phyloP scores from a whole-genome alignment of 163 green algal genomes.

The Scenedesmus sp. region DNA sequence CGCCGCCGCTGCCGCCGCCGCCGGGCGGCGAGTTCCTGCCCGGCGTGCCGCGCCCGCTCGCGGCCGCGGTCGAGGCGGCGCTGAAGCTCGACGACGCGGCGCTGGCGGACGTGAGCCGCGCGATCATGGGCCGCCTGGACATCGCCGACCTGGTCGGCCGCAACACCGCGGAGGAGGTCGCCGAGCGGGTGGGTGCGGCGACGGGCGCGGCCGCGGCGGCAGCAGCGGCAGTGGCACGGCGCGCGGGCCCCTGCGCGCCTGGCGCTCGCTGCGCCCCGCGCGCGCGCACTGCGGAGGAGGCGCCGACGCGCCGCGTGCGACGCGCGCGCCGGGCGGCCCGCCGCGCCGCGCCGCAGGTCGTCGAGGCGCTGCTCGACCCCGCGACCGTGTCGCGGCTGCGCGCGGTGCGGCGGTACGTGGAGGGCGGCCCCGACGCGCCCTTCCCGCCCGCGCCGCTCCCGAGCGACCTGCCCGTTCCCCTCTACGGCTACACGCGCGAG shows the following conservation, averaged over 20 bases:
- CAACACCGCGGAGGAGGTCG: constrained; percentile 61
- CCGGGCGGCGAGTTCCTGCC: neutral
- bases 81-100: constrained; percentile 56
- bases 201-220: no score
- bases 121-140: constrained; percentile 66
- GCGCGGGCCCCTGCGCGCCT: no score
- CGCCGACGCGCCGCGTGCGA: no score
- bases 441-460: constrained; percentile 58
- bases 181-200: constrained; percentile 56
- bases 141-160: constrained; percentile 64
- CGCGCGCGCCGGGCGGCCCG: no score
- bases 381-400: constrained; percentile 53
- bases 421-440: constrained; percentile 38
- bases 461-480: constrained; percentile 27
- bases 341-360: constrained; percentile 51
- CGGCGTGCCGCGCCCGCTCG: neutral
- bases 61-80: constrained; percentile 9
- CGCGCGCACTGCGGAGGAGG: no score
- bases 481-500: constrained; percentile 43
- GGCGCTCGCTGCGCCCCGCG: no score
- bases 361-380: constrained; percentile 62
- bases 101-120: constrained; percentile 48
- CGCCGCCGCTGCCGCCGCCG: neutral
- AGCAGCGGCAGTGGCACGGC: no score
- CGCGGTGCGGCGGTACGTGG: constrained; percentile 57